These are phyloP conservation scores for Halenospora varia DNA, from an alignment of 495 filamentous ascomycete species.

Conservation along the genomic window DNA sequence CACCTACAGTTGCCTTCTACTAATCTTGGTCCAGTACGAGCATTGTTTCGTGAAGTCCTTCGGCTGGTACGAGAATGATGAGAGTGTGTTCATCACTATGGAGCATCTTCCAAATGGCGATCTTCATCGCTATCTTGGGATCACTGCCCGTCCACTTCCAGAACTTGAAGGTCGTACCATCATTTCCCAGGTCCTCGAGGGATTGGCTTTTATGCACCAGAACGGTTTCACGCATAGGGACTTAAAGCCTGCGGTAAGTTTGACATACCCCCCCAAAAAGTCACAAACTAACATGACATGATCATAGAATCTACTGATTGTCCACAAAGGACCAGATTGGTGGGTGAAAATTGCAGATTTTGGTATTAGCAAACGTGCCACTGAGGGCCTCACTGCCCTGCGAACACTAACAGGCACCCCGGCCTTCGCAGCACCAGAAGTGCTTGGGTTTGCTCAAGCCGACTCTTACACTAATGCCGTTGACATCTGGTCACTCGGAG, in stretches of 20 bases:
- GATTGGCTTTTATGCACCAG: slow-evolving; percentile 42
- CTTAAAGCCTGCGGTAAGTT: slow-evolving; percentile 43
- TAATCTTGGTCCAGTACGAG: neutral
- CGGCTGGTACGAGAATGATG: slow-evolving; percentile 36
- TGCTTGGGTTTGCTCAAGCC: slow-evolving; percentile 9
- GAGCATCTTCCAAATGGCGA: slow-evolving; percentile 37
- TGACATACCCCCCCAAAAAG: slow-evolving; percentile 5
- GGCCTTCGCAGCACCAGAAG: slow-evolving; percentile 38
- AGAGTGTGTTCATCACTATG: slow-evolving; percentile 36
- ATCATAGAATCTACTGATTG: slow-evolving; percentile 33
- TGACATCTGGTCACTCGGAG: slow-evolving; percentile 5
- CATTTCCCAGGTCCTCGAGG: slow-evolving; percentile 39
- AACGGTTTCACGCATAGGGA: slow-evolving; percentile 45
- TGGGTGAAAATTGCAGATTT: slow-evolving; percentile 52
- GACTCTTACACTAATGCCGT: slow-evolving; percentile 1
- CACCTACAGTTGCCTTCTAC: neutral
- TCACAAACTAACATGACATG: slow-evolving; percentile 9
- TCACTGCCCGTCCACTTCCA: slow-evolving; percentile 25
- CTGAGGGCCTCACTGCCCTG: slow-evolving; percentile 23
- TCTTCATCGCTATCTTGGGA: slow-evolving; percentile 26
- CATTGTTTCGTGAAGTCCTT: slow-evolving; percentile 25
- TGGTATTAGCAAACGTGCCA: slow-evolving; percentile 38
- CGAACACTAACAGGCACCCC: slow-evolving; percentile 30
- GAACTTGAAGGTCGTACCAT: slow-evolving; percentile 37
- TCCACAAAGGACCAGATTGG: slow-evolving; percentile 27